Conservation (phyloP, 2,329 filamentous ascomycete species). For the Pseudocercospora cruenta region DNA sequence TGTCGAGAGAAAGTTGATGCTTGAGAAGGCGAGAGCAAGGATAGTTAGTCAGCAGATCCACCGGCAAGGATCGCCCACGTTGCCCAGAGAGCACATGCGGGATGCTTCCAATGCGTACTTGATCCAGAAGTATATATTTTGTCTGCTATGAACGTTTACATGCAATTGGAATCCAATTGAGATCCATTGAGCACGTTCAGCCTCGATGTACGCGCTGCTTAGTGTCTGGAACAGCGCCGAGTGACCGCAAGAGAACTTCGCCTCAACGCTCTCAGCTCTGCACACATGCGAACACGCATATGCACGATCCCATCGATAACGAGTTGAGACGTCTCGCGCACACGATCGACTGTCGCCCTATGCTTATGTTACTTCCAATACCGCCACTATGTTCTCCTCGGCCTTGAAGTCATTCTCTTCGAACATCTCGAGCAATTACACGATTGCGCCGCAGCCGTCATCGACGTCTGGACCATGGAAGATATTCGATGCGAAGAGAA, state of each 20-base stretch:
- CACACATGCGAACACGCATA: neutral
- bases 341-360: neutral
- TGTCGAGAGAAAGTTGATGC: neutral
- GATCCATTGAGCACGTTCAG: neutral
- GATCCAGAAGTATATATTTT: neutral
- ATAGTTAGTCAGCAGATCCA: neutral
- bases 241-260: neutral
- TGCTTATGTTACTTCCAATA: neutral
- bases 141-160: neutral
- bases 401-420: constrained; percentile 92
- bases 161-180: neutral
- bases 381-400: constrained; percentile 78
- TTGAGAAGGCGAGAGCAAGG: neutral
- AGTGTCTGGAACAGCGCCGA: neutral
- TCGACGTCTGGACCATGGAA: constrained; percentile 91
- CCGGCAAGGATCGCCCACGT: neutral
- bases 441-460: constrained; percentile 73
- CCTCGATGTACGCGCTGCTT: neutral
- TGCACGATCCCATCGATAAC: neutral
- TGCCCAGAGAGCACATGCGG: neutral
- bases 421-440: constrained; percentile 92
- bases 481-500: constrained; percentile 97
- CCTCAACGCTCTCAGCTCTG: neutral
- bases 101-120: neutral
- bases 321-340: neutral